A percentile compares a stretch with the other conserved stretches of the same genome.
These are phyloP conservation scores for Chrysoporthe austroafricana DNA, from an alignment of 2,329 filamentous ascomycete species.

Conservation along the genomic window DNA sequence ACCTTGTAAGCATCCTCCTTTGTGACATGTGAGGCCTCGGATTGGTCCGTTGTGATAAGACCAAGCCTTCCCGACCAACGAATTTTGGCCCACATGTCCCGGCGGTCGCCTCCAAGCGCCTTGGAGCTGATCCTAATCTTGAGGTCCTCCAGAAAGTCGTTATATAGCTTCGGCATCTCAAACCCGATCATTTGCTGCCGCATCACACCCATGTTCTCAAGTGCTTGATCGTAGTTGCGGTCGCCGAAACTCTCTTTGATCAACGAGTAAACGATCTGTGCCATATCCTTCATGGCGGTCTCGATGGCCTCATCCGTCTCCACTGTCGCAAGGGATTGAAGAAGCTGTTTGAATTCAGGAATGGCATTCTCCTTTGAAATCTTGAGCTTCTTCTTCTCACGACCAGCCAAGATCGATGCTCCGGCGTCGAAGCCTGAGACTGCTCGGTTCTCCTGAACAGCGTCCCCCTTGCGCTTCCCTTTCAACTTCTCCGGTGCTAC, in stretches of 20 bases:
- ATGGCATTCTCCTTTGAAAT: slow-evolving; percentile 74
- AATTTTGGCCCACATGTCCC: slow-evolving; percentile 81
- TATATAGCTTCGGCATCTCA: slow-evolving; percentile 78
- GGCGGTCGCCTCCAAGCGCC: slow-evolving; percentile 74
- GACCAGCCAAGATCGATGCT: slow-evolving; percentile 63
- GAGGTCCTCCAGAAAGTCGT: slow-evolving; percentile 70
- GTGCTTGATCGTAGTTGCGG: slow-evolving; percentile 70
- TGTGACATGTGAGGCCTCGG: slow-evolving; percentile 67
- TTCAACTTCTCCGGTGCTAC: slow-evolving; percentile 78
- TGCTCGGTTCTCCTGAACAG: slow-evolving; percentile 63
- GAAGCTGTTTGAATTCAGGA: slow-evolving; percentile 84
- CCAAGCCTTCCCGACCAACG: slow-evolving; percentile 66
- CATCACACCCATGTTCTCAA: slow-evolving; percentile 79
- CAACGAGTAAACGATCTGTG: slow-evolving; percentile 67
- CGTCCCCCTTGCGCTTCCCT: slow-evolving; percentile 70
- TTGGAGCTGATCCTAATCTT: slow-evolving; percentile 73
- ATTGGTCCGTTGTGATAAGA: slow-evolving; percentile 68
- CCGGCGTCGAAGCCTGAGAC: slow-evolving; percentile 89
- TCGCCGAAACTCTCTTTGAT: slow-evolving; percentile 77
- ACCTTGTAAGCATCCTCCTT: slow-evolving; percentile 73
- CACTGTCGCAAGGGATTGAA: slow-evolving; percentile 47
- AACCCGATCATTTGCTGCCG: slow-evolving; percentile 75
- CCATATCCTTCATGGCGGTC: slow-evolving; percentile 76
- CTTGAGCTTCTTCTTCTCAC: slow-evolving; percentile 31
- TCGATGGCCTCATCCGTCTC: slow-evolving; percentile 66